Base-by-base conservation (phyloP, 495 filamentous ascomycete species). In the Cetradonia linearis region DNA sequence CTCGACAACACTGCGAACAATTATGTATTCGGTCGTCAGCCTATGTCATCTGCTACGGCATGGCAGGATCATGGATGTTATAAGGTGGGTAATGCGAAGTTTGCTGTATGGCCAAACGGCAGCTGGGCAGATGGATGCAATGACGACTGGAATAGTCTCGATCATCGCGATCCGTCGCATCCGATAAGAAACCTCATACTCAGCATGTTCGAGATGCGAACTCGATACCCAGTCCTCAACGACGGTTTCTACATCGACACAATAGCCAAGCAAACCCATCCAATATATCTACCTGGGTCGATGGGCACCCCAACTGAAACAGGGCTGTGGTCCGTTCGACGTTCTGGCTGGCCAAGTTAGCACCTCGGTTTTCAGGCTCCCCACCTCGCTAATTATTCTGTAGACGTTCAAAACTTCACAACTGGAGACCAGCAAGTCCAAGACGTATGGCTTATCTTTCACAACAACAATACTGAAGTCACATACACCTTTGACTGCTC, bases 31-130 rank as follows among this genome's bases (percentile, higher is more conserved):
- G 78, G 77, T 14, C 70, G 78, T 31, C 71, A 73, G 60, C 68
- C 77, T 33, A 78, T 81, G 73, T 69, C 72, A 20, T 76, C 75
- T n/a, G 65, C 70, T 38, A 72, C 70, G 8, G 77, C 77, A 8
- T 81, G 78, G 78, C 76, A 78, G 63, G 66, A 71, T 56, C 76
- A 81, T 55, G 78, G 78, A 27, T 81, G 78, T 64, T 79, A 79
- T 68, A 71, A 68, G 14, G 67, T 80, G 30, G 73, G 73, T n/a
- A 71, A 72, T 47, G 68, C 65, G 5, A 73, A 77, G 31, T 76
- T 77, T 60, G 71, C 73, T 52, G 67, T 75, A 18, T 74, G 74
- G 65, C 77, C 77, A 16, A 64, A 74, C 30, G 76, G 78, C 42
- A 71, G 67, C 50, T 71, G 71, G 8, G 64, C 70, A 5, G 46